phyloP scores from a whole-genome alignment of 2,329 filamentous ascomycete genomes.

The Blastomyces parvus region DNA sequence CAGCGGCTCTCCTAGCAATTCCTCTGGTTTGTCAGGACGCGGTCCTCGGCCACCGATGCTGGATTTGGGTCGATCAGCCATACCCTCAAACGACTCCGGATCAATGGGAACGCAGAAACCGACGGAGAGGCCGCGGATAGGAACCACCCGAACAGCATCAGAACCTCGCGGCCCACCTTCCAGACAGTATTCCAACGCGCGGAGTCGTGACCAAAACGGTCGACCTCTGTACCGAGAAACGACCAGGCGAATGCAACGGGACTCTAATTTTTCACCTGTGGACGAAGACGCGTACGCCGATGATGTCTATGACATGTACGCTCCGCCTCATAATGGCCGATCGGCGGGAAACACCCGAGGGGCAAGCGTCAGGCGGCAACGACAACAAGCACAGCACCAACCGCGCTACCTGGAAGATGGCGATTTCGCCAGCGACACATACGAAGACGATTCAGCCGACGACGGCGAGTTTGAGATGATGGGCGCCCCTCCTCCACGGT shows the following conservation, averaged over 20 bases:
- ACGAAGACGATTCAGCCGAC: constrained; percentile 61
- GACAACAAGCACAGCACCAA: constrained; percentile 33
- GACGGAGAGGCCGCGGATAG: constrained; percentile 35
- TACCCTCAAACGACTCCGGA: constrained; percentile 25
- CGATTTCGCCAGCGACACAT: constrained; percentile 59
- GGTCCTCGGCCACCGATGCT: constrained; percentile 39
- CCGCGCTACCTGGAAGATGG: constrained; percentile 70
- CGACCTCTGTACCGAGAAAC: constrained; percentile 25
- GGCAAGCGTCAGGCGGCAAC: constrained; percentile 34
- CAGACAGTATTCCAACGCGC: constrained; percentile 26
- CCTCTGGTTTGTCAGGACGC: constrained; percentile 33
- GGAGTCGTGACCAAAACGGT: constrained; percentile 22
- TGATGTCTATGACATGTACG: constrained; percentile 57
- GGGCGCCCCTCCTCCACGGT: constrained; percentile 38
- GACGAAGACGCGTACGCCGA: constrained; percentile 30
- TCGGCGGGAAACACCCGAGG: constrained; percentile 34
- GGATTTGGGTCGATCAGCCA: constrained; percentile 26
- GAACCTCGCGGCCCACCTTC: constrained; percentile 40
- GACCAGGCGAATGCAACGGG: constrained; percentile 24
- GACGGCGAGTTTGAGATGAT: constrained; percentile 75
- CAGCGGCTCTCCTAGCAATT: constrained; percentile 21
- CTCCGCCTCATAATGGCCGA: constrained; percentile 36
- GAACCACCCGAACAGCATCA: constrained; percentile 43
- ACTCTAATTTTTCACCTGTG: constrained; percentile 22
- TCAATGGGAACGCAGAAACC: constrained; percentile 14